Evolutionary conservation across 2,329 filamentous ascomycete genomes (phyloP), one percentile per base, ranked within the genome.

Genomic region (Chaetomium globosum): DNA sequence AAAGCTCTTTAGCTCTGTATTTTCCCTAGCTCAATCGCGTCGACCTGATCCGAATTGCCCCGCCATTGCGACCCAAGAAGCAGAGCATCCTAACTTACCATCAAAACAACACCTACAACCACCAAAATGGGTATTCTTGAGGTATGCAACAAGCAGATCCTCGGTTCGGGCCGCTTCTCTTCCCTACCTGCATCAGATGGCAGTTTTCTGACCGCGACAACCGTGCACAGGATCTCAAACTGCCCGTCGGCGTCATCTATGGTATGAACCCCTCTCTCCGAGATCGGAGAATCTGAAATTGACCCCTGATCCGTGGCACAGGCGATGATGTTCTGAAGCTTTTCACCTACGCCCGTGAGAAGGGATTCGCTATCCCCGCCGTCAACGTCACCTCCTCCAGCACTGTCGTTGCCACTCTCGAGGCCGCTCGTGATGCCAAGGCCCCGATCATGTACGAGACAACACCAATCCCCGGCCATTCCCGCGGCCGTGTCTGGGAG

Each of bases 341-440:
- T 75, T 97, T 97, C 84, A 86, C 93, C 81, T 92, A 97, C 80
- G 91, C 91, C 72, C 90, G 93, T 78, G 86, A 95, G 83, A 86
- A 96, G 77, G 82, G 89, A 71, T 97, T 93, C 76, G 93, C 93
- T 74, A 92, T 97, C 74, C 93, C 92, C 67, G 92, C 92, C 76
- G 88, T 93, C 78, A 97, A 98, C 82, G 91, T 96, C 76, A 98
- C 94, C 74, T 96, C 93, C 51, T 96, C 91, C 68, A 97, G 92
- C 69, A 84, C 82, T 61, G 76, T 73, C 58, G 89, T 97, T 71
- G 88, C 92, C 74, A 82, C 92, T 63, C 92, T 99, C 74, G 95
- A 99, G 86, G 95, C 95, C 77, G 95, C 95, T 73, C 89, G 92
- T 75, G 93, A 98, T 80, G 84, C 88, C 77, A 96, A 96, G 80